Percentiles rank a stretch among this genome's conserved stretches.
phyloP scores from a whole-genome alignment of 1,284 basidiomycete species.

The Ustilago curta region DNA sequence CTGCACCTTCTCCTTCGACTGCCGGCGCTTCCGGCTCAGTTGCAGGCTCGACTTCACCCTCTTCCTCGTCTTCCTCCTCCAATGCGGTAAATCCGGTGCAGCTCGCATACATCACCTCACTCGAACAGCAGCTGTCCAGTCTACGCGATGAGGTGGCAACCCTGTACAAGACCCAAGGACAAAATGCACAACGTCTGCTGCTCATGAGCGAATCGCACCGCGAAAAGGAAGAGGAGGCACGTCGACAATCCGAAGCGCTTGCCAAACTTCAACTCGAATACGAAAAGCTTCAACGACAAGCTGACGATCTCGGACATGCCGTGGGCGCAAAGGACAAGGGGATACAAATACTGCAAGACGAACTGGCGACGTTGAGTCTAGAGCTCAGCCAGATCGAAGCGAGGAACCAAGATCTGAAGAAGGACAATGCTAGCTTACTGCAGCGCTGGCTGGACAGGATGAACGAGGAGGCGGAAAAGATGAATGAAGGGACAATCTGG shows the following conservation, averaged over 20 bases:
- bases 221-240: slow-evolving; percentile 85
- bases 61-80: slow-evolving; percentile 6
- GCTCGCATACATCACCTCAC: slow-evolving; percentile 85
- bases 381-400: slow-evolving; percentile 90
- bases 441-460: slow-evolving; percentile 76
- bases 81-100: slow-evolving; percentile 77
- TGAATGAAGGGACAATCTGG: slow-evolving; percentile 78
- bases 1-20: slow-evolving; percentile 22
- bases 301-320: slow-evolving; percentile 76
- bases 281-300: slow-evolving; percentile 72
- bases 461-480: slow-evolving; percentile 89
- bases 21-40: slow-evolving; percentile 3
- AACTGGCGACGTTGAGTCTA: slow-evolving; percentile 58
- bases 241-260: slow-evolving; percentile 81
- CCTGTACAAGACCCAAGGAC: slow-evolving; percentile 94
- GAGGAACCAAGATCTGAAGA: slow-evolving; percentile 83
- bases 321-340: slow-evolving; percentile 84
- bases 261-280: slow-evolving; percentile 81
- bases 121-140: slow-evolving; percentile 91
- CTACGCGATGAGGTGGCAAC: slow-evolving; percentile 89
- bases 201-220: slow-evolving; percentile 92
- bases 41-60: slow-evolving; percentile 10
- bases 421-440: slow-evolving; percentile 92
- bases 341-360: slow-evolving; percentile 91
- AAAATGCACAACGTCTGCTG: slow-evolving; percentile 90